Percentiles rank a stretch among this genome's conserved stretches.
Conservation (phyloP, 345 rosid genomes). For the Eucalyptus cloeziana region DNA sequence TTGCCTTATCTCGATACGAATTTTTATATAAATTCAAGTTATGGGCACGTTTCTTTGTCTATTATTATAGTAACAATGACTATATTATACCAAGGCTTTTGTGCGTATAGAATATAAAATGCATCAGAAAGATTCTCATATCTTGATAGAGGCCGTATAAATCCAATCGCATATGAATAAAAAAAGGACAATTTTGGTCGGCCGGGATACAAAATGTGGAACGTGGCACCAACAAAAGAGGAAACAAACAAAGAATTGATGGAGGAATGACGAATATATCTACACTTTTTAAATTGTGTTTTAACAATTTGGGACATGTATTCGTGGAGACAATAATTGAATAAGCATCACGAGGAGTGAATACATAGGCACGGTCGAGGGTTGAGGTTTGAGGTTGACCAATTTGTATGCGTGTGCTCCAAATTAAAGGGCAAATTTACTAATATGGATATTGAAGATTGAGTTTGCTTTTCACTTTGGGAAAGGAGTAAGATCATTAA, state of each 20-base stretch:
- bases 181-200: background rate
- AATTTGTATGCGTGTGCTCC: background rate
- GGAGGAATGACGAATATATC: background rate
- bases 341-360: background rate
- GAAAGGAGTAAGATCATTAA: background rate
- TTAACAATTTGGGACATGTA: background rate
- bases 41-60: background rate
- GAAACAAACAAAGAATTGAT: background rate
- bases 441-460: background rate
- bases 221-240: background rate
- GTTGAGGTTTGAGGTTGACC: background rate
- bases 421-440: background rate
- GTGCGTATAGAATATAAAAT: background rate
- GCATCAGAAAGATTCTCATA: background rate
- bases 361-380: background rate
- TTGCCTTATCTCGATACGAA: background rate
- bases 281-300: too few relatives aligned
- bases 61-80: background rate
- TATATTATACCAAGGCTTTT: background rate
- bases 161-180: background rate
- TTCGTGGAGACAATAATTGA: background rate
- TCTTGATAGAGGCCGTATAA: background rate
- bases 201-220: background rate
- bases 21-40: background rate
- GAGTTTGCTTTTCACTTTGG: background rate